Conservation (phyloP, 2,329 filamentous ascomycete genomes). For the Pyrenochaeta sp. region DNA sequence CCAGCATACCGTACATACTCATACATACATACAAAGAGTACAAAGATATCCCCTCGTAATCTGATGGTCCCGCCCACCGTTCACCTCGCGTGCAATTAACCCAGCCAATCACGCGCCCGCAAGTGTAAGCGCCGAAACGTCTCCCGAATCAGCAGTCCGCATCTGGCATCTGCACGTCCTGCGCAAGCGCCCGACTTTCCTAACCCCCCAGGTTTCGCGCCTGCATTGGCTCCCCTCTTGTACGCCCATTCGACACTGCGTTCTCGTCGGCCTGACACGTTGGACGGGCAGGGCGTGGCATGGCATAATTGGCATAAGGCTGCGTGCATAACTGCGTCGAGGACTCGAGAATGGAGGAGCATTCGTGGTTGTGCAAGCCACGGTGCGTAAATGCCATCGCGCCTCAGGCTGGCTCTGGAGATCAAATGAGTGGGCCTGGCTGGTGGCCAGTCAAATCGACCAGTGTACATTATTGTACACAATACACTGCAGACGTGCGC, state of each 20-base stretch:
- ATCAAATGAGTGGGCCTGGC: too few species aligned
- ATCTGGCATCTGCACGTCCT: constrained; percentile 22
- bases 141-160: constrained; percentile 34
- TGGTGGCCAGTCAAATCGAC: constrained; percentile 6
- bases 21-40: not conserved
- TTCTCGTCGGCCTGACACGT: constrained; percentile 2
- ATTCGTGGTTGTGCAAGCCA: constrained; percentile 18
- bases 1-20: not conserved
- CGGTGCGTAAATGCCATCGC: constrained; percentile 5
- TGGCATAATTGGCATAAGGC: constrained; percentile 10
- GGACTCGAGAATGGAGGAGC: too few species aligned
- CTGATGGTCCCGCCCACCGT: constrained; percentile 1
- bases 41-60: not conserved
- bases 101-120: constrained; percentile 18
- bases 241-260: constrained; percentile 21
- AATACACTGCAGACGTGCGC: too few species aligned
- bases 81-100: not conserved
- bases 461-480: too few species aligned
- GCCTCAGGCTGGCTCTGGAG: too few species aligned
- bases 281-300: too few species aligned
- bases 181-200: constrained; percentile 37
- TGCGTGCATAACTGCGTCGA: too few species aligned
- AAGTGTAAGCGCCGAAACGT: constrained; percentile 39
- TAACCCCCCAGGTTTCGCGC: constrained; percentile 35
- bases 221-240: constrained; percentile 20